A percentile compares a stretch with the other conserved stretches of the same genome.
Conservation (phyloP, 306 rosid species). For the Medicago arabica region DNA sequence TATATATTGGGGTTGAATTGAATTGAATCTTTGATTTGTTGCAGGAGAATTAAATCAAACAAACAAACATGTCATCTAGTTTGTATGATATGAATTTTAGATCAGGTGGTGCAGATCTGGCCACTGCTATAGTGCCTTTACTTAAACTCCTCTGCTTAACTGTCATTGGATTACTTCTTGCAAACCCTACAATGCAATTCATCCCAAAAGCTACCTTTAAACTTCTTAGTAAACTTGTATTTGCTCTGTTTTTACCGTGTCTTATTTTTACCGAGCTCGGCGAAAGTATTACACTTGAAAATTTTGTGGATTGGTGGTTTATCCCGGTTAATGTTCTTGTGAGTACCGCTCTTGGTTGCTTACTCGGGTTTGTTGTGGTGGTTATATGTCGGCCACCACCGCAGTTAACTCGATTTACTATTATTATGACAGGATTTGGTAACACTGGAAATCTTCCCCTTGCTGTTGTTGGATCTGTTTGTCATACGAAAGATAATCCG, state of each 20-base stretch:
- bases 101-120: conserved; percentile 56
- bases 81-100: conserved; percentile 33
- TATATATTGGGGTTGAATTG: too few relatives aligned
- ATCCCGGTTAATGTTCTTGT: conserved; percentile 79
- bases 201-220: conserved; percentile 76
- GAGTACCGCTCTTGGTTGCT: conserved; percentile 71
- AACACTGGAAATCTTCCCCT: conserved; percentile 92
- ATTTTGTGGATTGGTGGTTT: conserved; percentile 80
- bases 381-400: conserved; percentile 81
- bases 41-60: not conserved
- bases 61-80: conserved; percentile 9
- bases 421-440: conserved; percentile 88
- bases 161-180: conserved; percentile 69
- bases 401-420: conserved; percentile 62
- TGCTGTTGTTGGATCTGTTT: conserved; percentile 81
- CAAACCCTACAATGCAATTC: conserved; percentile 64
- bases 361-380: conserved; percentile 75
- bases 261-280: conserved; percentile 41
- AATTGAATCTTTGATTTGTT: not conserved
- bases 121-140: conserved; percentile 71
- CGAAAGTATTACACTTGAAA: conserved; percentile 51
- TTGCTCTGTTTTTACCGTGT: conserved; percentile 90
- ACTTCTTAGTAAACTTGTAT: conserved; percentile 87
- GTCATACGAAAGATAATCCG: conserved; percentile 70
- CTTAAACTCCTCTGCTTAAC: conserved; percentile 75